Conservation (phyloP, 345 rosid species). For the Zanthoxylum bungeanum region DNA sequence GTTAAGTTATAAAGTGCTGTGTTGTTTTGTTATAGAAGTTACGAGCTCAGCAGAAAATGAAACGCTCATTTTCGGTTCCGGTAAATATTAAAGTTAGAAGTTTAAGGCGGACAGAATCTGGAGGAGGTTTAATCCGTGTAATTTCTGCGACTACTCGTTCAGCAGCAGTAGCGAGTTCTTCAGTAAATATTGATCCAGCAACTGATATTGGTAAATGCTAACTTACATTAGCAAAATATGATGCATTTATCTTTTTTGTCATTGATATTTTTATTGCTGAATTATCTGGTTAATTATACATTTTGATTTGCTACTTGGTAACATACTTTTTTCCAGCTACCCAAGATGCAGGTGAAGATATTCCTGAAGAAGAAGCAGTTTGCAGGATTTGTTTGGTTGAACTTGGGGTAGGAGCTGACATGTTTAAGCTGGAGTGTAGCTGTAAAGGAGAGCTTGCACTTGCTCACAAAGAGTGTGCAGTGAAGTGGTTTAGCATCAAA, state of each 20-base stretch:
- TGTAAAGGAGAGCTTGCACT: constrained; percentile 67
- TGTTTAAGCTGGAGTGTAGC: constrained; percentile 62
- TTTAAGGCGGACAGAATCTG: constrained; percentile 41
- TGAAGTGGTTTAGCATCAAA: constrained; percentile 65
- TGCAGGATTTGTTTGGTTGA: constrained; percentile 62
- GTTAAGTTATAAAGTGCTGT: neutral
- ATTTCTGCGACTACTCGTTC: constrained; percentile 38
- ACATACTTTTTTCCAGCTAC: constrained; percentile 14
- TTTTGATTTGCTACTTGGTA: constrained; percentile 1
- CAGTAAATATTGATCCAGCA: constrained; percentile 20
- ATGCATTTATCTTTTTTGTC: neutral
- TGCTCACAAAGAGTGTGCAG: constrained; percentile 60
- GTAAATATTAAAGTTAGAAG: constrained; percentile 40
- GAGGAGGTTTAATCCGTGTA: constrained; percentile 47
- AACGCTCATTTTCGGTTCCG: constrained; percentile 53
- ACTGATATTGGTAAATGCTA: constrained; percentile 31
- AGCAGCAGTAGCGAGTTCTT: constrained; percentile 15
- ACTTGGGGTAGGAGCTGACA: constrained; percentile 54
- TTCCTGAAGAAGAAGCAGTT: constrained; percentile 64
- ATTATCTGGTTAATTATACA: neutral
- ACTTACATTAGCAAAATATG: neutral
- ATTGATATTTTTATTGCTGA: neutral
- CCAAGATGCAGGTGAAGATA: constrained; percentile 45
- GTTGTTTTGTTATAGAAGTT: constrained; percentile 26
- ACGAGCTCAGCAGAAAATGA: constrained; percentile 35